phyloP scores from a whole-genome alignment of 192 early-diverging fungal species.

The Chytriomyces sp. region DNA sequence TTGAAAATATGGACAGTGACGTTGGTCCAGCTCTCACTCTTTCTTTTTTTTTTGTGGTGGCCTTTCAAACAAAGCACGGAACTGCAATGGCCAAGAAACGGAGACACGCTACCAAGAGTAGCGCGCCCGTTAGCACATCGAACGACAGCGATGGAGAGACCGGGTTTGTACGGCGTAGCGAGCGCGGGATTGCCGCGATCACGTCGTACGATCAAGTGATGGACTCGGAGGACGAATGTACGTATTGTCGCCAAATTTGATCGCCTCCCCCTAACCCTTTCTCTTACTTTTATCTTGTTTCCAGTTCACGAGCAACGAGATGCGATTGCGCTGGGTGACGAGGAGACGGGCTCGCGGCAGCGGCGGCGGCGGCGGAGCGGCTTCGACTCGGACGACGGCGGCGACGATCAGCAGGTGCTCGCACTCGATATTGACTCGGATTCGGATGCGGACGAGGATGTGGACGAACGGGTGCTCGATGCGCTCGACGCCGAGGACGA shows the following conservation, averaged over 20 bases:
- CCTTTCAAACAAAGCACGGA: not conserved
- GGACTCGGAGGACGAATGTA: conserved; percentile 46
- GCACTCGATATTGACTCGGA: conserved; percentile 60
- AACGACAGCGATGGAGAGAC: not conserved
- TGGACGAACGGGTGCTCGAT: conserved; percentile 1
- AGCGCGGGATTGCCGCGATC: conserved; percentile 8
- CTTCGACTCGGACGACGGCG: conserved; percentile 51
- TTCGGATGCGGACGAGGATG: conserved; percentile 16
- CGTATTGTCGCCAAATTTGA: not conserved
- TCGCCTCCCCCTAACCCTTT: not conserved
- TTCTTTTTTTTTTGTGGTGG: conserved; percentile 11
- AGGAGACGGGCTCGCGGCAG: not conserved
- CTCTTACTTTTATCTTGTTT: not conserved
- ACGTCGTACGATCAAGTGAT: conserved; percentile 17
- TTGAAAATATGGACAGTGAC: too few relatives aligned
- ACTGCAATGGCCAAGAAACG: conserved; percentile 18
- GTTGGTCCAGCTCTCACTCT: not conserved
- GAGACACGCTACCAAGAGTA: not conserved
- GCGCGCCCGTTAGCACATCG: not conserved
- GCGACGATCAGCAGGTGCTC: conserved; percentile 80
- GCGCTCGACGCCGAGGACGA: conserved; percentile 21
- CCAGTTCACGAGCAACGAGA: conserved; percentile 46
- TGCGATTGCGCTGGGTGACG: conserved; percentile 19
- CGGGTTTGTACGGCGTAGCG: not conserved
- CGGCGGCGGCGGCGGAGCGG: not conserved